Evolutionary conservation across 306 rosid species (phyloP), one percentile per base, ranked within the genome.

Genomic region (Begonia fuchsioides): DNA sequence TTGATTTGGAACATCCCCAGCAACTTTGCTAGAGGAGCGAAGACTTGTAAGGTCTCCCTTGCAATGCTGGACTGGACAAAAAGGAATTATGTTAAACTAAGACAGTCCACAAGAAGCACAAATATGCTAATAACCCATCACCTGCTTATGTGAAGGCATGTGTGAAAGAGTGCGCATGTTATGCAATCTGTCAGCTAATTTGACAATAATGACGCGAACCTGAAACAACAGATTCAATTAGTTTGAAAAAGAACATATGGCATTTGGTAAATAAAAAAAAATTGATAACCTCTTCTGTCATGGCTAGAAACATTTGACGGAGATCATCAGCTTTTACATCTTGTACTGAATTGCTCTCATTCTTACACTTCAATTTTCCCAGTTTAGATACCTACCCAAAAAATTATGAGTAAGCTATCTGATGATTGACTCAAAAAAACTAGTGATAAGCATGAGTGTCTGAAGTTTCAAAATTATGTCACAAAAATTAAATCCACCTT

Each of bases 101-200:
- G 54, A 48, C 50, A 63, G 58, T 49, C 49, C 58, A 55, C 50
- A 3, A 13, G 55, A n/a, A 49, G 53, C 26, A 51, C 62, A 47
- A 54, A 68, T 45, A 61, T 38, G 52, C 35, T 39, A 52, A 66
- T 18, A 52, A 67, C 39, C 68, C 61, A 62, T 39, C 55, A 92
- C 98, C 98, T 92, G 98, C 69, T 92, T 92, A 72, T 73, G 94
- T 15, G 81, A 93, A 59, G 98, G 98, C 98, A 92, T 85, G 67
- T 85, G 81, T 48, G 96, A 79, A 38, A 92, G 87, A 46, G 98
- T 92, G 53, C 96, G 98, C 96, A 92, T 85, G 64, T 92, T 92
- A 63, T 85, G 96, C 49, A 92, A 69, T 68, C 98, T 76, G 70
- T 92, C 98, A 20, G 96, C 98, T 55, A 92, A 73, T 74, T 92